Conservation (phyloP, 768 basidiomycete genomes). For the Dioszegia hungarica region DNA sequence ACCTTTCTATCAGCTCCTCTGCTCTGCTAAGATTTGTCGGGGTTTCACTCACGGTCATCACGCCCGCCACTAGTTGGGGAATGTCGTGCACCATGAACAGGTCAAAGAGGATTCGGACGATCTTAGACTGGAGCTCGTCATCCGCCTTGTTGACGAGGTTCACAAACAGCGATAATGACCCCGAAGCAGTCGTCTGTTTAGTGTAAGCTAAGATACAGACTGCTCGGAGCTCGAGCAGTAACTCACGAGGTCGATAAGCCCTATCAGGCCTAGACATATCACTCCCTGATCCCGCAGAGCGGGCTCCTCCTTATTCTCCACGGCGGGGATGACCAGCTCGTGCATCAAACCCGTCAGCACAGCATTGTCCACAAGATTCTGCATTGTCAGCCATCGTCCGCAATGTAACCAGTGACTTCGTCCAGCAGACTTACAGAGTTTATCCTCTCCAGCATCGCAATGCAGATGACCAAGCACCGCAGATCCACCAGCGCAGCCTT, state of each 20-base stretch:
- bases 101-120: constrained; percentile 81
- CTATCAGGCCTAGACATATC: constrained; percentile 73
- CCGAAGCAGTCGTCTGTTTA: constrained; percentile 53
- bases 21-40: neutral
- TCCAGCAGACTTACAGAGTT: constrained; percentile 59
- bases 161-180: constrained; percentile 74
- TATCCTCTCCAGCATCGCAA: constrained; percentile 78
- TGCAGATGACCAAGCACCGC: constrained; percentile 69
- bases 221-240: neutral
- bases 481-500: constrained; percentile 64
- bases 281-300: constrained; percentile 74
- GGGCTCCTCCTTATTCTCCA: constrained; percentile 74
- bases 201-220: constrained; percentile 11
- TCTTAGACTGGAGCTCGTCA: constrained; percentile 61
- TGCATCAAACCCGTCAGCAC: constrained; percentile 64
- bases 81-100: constrained; percentile 76
- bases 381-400: neutral
- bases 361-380: constrained; percentile 61
- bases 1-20: constrained; percentile 17
- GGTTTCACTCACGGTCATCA: constrained; percentile 36
- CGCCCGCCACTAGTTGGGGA: constrained; percentile 46
- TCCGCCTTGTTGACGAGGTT: constrained; percentile 66
- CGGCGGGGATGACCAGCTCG: constrained; percentile 84
- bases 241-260: constrained; percentile 61
- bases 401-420: neutral